Conservation (phyloP, 2,329 filamentous ascomycete genomes). For the Xylariaceae sp. region DNA sequence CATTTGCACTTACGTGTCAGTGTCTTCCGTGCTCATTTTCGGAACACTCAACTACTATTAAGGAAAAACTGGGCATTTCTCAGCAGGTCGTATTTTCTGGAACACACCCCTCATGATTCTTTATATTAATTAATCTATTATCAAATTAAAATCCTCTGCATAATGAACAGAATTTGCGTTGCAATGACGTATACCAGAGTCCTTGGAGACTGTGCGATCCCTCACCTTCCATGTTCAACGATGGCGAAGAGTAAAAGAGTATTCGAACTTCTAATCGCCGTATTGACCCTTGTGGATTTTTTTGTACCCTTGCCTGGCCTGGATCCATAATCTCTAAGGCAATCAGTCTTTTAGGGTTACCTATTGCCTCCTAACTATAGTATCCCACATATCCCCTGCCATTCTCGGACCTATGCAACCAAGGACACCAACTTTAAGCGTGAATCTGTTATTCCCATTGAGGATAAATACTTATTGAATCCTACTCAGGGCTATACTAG, state of each 20-base stretch:
- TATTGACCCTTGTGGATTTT: background rate
- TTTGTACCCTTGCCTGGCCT: background rate
- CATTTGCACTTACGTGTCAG: background rate
- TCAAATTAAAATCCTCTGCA: conserved; percentile 21
- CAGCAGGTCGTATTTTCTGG: background rate
- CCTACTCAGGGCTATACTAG: conserved; percentile 5
- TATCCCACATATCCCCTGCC: too few relatives aligned
- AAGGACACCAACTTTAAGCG: background rate
- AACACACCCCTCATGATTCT: conserved; percentile 4
- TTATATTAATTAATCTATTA: conserved; percentile 14
- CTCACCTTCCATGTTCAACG: background rate
- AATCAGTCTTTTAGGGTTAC: background rate
- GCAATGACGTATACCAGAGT: conserved; percentile 18
- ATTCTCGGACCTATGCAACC: too few relatives aligned
- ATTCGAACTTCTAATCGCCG: background rate
- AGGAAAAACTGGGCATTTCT: background rate
- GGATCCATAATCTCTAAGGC: background rate
- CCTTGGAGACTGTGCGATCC: background rate
- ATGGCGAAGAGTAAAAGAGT: background rate
- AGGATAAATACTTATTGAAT: conserved; percentile 9
- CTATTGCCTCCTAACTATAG: background rate
- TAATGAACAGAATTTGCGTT: conserved; percentile 4
- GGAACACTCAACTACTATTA: background rate
- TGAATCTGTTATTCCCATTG: background rate
- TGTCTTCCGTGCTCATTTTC: background rate